Percentiles rank a stretch among this genome's conserved stretches.
Conservation (phyloP, 495 filamentous ascomycete species). For the Podospora anserina region DNA sequence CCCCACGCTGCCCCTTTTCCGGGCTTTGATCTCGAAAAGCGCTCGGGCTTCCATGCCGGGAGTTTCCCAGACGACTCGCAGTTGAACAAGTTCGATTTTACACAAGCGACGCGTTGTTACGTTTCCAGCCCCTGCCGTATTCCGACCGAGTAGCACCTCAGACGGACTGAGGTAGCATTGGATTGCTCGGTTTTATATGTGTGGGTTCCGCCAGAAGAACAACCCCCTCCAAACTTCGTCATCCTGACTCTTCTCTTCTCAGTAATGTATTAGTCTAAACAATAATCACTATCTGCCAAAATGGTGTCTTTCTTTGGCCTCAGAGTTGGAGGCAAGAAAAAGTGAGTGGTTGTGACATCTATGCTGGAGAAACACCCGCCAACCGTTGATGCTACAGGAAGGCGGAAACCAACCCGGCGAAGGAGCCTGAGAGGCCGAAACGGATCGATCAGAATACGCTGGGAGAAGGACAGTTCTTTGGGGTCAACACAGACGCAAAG, state of each 20-base stretch:
- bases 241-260: not conserved
- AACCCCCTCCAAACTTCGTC: not conserved
- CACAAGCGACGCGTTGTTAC: slow-evolving; percentile 1
- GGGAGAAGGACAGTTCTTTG: slow-evolving; percentile 32
- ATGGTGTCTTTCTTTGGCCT: slow-evolving; percentile 53
- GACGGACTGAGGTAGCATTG: not conserved
- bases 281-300: slow-evolving; percentile 24
- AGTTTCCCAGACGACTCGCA: not conserved
- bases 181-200: not conserved
- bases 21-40: slow-evolving; percentile 8
- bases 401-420: slow-evolving; percentile 26
- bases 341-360: slow-evolving; percentile 33
- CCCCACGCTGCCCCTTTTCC: slow-evolving; percentile 11
- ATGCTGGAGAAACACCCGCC: not conserved
- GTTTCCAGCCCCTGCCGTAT: not conserved
- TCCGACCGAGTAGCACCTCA: slow-evolving; percentile 7
- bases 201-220: not conserved
- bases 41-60: slow-evolving; percentile 2
- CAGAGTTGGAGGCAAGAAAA: slow-evolving; percentile 49
- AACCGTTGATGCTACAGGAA: slow-evolving; percentile 35
- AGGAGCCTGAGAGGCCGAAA: slow-evolving; percentile 26
- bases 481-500: slow-evolving; percentile 20
- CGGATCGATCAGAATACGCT: slow-evolving; percentile 33
- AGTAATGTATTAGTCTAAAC: slow-evolving; percentile 22
- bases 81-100: slow-evolving; percentile 6